phyloP scores from a whole-genome alignment of 768 basidiomycete species.

The Lactarius akahatsu region DNA sequence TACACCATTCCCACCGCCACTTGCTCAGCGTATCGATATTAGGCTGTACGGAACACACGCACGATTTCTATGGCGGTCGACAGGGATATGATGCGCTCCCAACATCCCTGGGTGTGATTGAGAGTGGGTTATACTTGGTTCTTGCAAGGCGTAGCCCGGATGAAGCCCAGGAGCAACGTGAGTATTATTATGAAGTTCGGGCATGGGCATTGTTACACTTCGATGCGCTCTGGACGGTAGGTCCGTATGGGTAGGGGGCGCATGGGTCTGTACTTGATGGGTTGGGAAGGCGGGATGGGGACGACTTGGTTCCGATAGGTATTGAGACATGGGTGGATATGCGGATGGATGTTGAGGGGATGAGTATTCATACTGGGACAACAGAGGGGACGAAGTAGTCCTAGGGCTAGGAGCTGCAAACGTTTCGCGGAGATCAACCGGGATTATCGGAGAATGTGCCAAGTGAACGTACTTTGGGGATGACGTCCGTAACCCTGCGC shows the following conservation, averaged over 20 bases:
- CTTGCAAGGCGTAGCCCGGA: not conserved
- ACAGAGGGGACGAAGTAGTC: not conserved
- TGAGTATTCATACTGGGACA: not conserved
- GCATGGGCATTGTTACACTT: not conserved
- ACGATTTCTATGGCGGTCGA: not conserved
- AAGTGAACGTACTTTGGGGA: not conserved
- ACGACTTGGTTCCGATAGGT: not conserved
- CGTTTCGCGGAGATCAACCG: not conserved
- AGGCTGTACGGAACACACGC: not conserved
- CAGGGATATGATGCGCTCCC: not conserved
- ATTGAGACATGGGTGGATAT: not conserved
- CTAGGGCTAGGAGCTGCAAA: not conserved
- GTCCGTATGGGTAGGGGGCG: not conserved
- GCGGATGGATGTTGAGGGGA: not conserved
- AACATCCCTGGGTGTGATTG: not conserved
- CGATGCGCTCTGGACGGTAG: not conserved
- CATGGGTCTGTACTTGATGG: not conserved
- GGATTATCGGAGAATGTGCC: not conserved
- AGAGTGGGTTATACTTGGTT: not conserved
- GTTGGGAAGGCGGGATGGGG: not conserved
- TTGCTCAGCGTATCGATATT: not conserved
- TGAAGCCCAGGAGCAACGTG: not conserved
- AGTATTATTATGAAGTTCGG: not conserved
- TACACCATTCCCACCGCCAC: not conserved
- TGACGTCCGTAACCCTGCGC: not conserved